Evolutionary conservation across 2,329 filamentous ascomycete genomes (phyloP).

Genomic region (Drechslera avenae): DNA sequence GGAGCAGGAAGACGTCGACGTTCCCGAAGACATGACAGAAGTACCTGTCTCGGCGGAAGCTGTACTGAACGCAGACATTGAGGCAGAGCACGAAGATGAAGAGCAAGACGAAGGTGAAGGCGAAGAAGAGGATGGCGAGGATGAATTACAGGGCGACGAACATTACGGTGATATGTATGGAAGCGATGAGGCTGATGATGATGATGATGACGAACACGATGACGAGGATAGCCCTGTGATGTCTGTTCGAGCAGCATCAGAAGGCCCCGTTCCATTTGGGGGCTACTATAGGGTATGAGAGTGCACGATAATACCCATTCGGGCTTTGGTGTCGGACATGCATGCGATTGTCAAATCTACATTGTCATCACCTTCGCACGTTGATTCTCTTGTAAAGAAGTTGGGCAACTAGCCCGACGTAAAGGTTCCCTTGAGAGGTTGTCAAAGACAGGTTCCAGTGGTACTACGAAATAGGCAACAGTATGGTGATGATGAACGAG

Average conservation of each 20-base stretch:
- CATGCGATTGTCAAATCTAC: too few species aligned
- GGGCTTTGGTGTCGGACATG: too few species aligned
- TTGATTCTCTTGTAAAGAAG: background rate
- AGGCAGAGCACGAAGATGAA: constrained; percentile 24
- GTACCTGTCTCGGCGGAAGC: constrained; percentile 33
- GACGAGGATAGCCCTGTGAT: constrained; percentile 16
- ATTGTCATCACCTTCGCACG: background rate
- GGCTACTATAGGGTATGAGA: constrained; percentile 28
- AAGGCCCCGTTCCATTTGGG: constrained; percentile 31
- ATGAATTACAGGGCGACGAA: constrained; percentile 19
- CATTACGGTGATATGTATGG: constrained; percentile 24
- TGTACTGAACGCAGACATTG: constrained; percentile 29
- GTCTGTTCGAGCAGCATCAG: constrained; percentile 20
- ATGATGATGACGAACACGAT: too few species aligned
- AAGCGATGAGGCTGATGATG: constrained; percentile 18
- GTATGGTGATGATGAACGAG: too few species aligned
- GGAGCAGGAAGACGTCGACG: constrained; percentile 28
- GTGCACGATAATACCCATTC: too few species aligned
- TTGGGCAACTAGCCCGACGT: background rate
- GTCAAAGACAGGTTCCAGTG: too few species aligned
- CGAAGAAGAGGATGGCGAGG: constrained; percentile 21
- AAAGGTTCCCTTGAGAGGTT: background rate
- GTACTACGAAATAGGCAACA: too few species aligned
- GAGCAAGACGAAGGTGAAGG: constrained; percentile 22
- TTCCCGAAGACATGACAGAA: constrained; percentile 41